Evolutionary conservation across 345 rosid genomes (phyloP), one percentile per base, ranked within the genome.

Genomic region (Psidium guajava): DNA sequence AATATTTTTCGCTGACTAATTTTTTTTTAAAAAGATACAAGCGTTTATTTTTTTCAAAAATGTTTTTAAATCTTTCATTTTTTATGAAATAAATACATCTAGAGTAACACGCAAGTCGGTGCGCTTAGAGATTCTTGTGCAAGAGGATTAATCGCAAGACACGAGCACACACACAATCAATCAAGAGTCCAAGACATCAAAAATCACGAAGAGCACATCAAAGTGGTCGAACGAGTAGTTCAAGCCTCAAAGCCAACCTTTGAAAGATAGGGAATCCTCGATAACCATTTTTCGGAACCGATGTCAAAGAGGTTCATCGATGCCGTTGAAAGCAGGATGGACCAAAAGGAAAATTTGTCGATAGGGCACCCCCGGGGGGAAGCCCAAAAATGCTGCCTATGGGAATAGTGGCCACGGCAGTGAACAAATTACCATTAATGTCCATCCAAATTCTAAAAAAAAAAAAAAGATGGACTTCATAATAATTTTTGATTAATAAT

Each of bases 101-200:
- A 32, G 1, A 28, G 2, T 15, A 61, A 28, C 18, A 10, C 11
- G 1, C 11, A 15, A 61, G 21, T 15, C 21, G 28, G 15, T 9
- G 11, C 32, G 0, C 9, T 6, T 0, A 0, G 2, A 61, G 6
- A 28, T 61, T 61, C 11, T 15, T 15, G 1, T 15, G 0, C 3
- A 61, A 5, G 6, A 61, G 1, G 0, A 61, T 15, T 1, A 15
- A 3, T 28, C 8, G 3, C 2, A 28, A 28, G 32, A 9, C 15
- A 28, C 0, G 0, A 28, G 6, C 0, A 1, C 0, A 6, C 6
- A 1, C 3, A 59, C 4, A 59, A 59, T 8, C 16, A 0, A 59
- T 59, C 40, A 44, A 44, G 47, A 44, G 7, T 44, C 6, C 47
- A 44, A 44, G 47, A 27, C 40, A 27, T 27, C 6, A n/a, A 27